Evolutionary conservation across 2,329 filamentous ascomycete species (phyloP).

Genomic region (Herpotrichia juniperi): DNA sequence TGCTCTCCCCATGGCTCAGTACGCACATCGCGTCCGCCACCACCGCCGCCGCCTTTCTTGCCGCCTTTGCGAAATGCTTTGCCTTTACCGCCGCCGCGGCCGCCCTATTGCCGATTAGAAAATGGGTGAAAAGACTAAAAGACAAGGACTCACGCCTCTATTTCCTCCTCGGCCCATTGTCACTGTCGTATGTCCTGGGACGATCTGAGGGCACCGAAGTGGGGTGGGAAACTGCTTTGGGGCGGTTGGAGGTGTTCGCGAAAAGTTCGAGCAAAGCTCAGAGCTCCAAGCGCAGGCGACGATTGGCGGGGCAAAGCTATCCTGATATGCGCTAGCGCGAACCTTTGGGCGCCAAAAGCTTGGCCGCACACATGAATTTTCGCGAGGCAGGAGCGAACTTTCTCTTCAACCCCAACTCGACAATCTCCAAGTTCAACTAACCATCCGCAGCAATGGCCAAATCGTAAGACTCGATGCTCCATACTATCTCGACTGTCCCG

Average conservation of each 20-base stretch:
- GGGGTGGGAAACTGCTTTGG: slow-evolving; percentile 15
- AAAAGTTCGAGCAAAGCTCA: slow-evolving; percentile 36
- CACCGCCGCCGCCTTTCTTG: slow-evolving; percentile 30
- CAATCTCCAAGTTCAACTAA: slow-evolving; percentile 28
- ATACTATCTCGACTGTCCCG: slow-evolving; percentile 1
- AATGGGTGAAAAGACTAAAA: not conserved
- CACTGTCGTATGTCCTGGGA: not conserved
- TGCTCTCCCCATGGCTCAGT: slow-evolving; percentile 58
- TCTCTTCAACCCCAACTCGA: slow-evolving; percentile 26
- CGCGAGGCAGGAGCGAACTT: slow-evolving; percentile 11
- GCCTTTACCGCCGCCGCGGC: slow-evolving; percentile 23
- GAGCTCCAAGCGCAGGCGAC: slow-evolving; percentile 9
- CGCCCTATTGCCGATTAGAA: slow-evolving; percentile 29
- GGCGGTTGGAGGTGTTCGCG: slow-evolving; percentile 4
- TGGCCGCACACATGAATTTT: slow-evolving; percentile 38
- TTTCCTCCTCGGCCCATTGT: slow-evolving; percentile 7
- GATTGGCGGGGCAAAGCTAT: slow-evolving; percentile 25
- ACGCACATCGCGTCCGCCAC: slow-evolving; percentile 24
- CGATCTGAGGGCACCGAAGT: not conserved
- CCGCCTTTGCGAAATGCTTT: slow-evolving; percentile 37
- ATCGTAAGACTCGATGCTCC: slow-evolving; percentile 37
- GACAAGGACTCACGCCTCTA: slow-evolving; percentile 8
- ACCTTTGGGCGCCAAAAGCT: slow-evolving; percentile 11
- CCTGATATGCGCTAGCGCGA: not conserved
- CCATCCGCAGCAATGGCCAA: slow-evolving; percentile 43